These are phyloP conservation scores for Tephrocybe rancida DNA, from an alignment of 768 basidiomycete species.

Conservation along the genomic window DNA sequence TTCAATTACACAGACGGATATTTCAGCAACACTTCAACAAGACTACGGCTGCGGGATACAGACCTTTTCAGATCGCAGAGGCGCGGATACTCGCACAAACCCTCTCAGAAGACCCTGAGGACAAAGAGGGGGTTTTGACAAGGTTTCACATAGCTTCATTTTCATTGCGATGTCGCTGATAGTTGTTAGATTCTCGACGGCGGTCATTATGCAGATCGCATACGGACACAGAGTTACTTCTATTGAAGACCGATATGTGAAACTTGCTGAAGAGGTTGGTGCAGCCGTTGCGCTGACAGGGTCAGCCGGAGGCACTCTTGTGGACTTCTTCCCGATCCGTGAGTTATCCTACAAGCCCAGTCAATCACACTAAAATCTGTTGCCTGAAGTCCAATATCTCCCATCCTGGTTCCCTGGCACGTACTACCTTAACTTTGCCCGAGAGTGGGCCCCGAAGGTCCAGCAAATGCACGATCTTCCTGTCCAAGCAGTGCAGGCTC, in stretches of 20 bases:
- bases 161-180: not conserved
- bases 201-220: slow-evolving; percentile 25
- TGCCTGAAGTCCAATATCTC: slow-evolving; percentile 28
- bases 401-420: slow-evolving; percentile 37
- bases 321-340: slow-evolving; percentile 26
- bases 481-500: slow-evolving; percentile 27
- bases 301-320: slow-evolving; percentile 18
- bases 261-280: slow-evolving; percentile 31
- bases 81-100: slow-evolving; percentile 28
- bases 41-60: slow-evolving; percentile 13
- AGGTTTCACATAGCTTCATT: slow-evolving; percentile 23
- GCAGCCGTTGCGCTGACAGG: slow-evolving; percentile 22
- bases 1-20: slow-evolving; percentile 21
- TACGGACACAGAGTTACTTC: slow-evolving; percentile 33
- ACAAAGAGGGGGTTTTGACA: slow-evolving; percentile 19
- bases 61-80: slow-evolving; percentile 21
- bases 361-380: too few relatives aligned
- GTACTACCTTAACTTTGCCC: slow-evolving; percentile 21
- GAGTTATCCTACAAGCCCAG: slow-evolving; percentile 7
- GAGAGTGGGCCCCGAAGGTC: not conserved
- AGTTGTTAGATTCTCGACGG: slow-evolving; percentile 7
- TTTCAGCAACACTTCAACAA: slow-evolving; percentile 26
- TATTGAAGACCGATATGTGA: slow-evolving; percentile 39
- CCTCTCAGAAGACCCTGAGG: slow-evolving; percentile 16
- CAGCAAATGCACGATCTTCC: slow-evolving; percentile 32